phyloP scores from a whole-genome alignment of 495 filamentous ascomycete species.

The Penicillium soppii region DNA sequence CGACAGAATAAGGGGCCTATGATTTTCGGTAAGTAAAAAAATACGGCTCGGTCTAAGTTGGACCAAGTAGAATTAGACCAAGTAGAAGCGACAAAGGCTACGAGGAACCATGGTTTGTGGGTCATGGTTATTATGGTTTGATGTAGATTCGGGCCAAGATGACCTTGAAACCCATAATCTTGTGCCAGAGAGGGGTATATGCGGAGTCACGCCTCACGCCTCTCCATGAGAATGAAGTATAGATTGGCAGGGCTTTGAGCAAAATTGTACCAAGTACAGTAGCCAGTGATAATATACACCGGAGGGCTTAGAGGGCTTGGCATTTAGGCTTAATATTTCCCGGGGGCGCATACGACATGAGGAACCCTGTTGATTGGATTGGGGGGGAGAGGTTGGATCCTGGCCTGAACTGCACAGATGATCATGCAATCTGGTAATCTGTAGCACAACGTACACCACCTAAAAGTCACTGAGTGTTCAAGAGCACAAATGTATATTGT shows the following conservation, averaged over 20 bases:
- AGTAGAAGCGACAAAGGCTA: background rate
- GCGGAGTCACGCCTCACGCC: constrained; percentile 8
- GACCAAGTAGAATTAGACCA: too few relatives aligned
- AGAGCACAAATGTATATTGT: background rate
- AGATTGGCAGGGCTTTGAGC: constrained; percentile 11
- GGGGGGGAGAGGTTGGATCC: background rate
- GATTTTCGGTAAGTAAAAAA: background rate
- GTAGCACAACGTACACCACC: too few relatives aligned
- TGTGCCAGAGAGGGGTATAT: background rate
- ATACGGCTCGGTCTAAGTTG: constrained; percentile 5
- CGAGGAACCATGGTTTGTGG: constrained; percentile 7
- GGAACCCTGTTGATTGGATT: background rate
- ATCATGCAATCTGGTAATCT: too few relatives aligned
- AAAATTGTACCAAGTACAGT: constrained; percentile 9
- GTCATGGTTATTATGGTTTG: too few relatives aligned
- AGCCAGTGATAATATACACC: constrained; percentile 17
- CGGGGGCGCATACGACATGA: background rate
- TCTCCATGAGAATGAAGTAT: constrained; percentile 1
- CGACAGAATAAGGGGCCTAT: background rate
- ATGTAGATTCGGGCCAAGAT: background rate
- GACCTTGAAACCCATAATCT: background rate
- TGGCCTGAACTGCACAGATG: background rate
- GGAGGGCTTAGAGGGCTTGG: constrained; percentile 21
- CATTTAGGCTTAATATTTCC: constrained; percentile 28
- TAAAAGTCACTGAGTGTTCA: too few relatives aligned